Conservation (phyloP, 352 stramenopile genomes). For the Globisporangium takayamanum region DNA sequence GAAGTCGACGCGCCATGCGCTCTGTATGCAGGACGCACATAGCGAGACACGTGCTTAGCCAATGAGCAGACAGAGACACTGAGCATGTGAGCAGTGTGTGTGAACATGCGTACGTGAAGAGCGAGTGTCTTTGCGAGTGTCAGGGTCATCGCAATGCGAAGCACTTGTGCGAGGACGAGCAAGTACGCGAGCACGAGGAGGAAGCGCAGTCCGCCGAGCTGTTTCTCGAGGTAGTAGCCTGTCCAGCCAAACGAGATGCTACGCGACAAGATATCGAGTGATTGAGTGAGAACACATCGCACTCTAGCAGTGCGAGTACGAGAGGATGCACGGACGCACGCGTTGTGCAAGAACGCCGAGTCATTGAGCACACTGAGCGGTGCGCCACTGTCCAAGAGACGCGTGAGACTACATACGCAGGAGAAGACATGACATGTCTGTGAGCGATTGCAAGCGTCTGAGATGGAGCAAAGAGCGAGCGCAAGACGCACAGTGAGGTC, state of each 20-base stretch:
- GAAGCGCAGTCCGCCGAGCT: slow-evolving; percentile 20
- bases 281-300: not conserved
- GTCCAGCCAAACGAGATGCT: slow-evolving; percentile 24
- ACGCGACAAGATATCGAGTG: not conserved
- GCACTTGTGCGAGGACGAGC: slow-evolving; percentile 16
- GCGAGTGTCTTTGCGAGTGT: slow-evolving; percentile 10
- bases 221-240: slow-evolving; percentile 21
- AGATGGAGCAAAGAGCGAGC: not conserved
- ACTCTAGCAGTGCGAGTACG: not conserved
- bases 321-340: slow-evolving; percentile 1
- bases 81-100: not conserved
- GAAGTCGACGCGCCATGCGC: slow-evolving; percentile 16
- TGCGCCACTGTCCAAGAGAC: not conserved
- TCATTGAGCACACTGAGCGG: slow-evolving; percentile 3
- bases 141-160: slow-evolving; percentile 17
- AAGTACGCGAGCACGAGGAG: slow-evolving; percentile 13
- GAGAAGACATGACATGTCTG: not conserved
- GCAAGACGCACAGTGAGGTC: slow-evolving; percentile 7
- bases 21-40: not conserved
- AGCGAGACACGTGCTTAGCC: not conserved
- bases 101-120: slow-evolving; percentile 9
- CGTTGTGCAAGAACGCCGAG: slow-evolving; percentile 12
- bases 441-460: not conserved
- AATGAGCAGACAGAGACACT: not conserved
- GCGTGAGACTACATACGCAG: slow-evolving; percentile 2